Evolutionary conservation across 768 basidiomycete species (phyloP).

Genomic region (Psilocybe sp.): DNA sequence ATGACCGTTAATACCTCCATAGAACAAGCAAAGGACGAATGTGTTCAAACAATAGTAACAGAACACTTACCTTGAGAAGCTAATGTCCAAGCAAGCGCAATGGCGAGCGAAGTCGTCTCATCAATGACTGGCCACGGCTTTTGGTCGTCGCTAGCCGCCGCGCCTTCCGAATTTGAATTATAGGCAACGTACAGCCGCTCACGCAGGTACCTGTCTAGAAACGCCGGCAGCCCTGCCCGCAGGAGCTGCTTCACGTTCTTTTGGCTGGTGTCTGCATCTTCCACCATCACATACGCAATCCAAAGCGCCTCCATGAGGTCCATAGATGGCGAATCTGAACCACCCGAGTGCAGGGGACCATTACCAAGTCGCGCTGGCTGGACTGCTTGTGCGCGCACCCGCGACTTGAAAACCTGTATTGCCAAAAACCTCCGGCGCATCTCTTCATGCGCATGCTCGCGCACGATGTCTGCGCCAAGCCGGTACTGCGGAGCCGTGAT

Average conservation of each 20-base stretch:
- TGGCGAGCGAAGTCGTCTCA: slow-evolving; percentile 41
- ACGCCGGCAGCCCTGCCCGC: slow-evolving; percentile 37
- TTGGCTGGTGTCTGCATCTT: slow-evolving; percentile 46
- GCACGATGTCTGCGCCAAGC: slow-evolving; percentile 24
- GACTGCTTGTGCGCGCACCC: too few species aligned
- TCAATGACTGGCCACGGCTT: slow-evolving; percentile 43
- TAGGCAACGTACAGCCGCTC: slow-evolving; percentile 27
- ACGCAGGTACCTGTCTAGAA: slow-evolving; percentile 39
- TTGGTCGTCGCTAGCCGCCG: slow-evolving; percentile 31
- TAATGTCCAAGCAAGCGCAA: slow-evolving; percentile 47
- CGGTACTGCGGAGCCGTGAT: slow-evolving; percentile 36
- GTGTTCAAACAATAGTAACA: not conserved
- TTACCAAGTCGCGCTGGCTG: too few species aligned
- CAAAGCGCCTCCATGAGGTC: slow-evolving; percentile 44
- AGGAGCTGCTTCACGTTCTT: slow-evolving; percentile 46
- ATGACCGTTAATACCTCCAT: slow-evolving; percentile 13
- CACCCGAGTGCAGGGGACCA: too few species aligned
- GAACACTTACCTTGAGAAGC: slow-evolving; percentile 33
- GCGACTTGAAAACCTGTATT: slow-evolving; percentile 39
- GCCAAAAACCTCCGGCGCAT: slow-evolving; percentile 41
- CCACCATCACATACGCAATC: slow-evolving; percentile 54
- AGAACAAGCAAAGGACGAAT: slow-evolving; percentile 18
- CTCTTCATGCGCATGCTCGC: slow-evolving; percentile 38
- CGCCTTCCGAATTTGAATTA: slow-evolving; percentile 16
- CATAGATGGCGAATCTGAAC: too few species aligned